A percentile compares a stretch with the other conserved stretches of the same genome.
Conservation (phyloP, 345 rosid genomes). For the Psidium friedrichsthalianum region DNA sequence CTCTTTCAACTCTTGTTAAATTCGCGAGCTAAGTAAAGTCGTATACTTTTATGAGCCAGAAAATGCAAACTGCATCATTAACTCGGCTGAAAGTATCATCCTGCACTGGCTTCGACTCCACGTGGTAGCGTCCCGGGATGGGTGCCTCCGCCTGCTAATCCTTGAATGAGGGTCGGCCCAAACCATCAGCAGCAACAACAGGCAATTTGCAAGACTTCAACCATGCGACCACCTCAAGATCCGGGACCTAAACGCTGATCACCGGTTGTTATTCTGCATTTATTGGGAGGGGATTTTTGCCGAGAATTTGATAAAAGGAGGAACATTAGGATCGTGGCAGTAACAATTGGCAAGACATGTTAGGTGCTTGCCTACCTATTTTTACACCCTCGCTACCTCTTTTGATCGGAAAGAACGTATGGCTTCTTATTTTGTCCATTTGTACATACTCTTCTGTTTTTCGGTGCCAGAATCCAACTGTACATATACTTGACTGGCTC, state of each 20-base stretch:
- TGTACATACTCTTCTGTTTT: background rate
- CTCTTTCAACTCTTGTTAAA: background rate
- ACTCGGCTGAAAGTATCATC: background rate
- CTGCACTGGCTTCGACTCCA: too few relatives aligned
- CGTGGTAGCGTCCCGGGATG: too few relatives aligned
- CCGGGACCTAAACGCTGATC: too few relatives aligned
- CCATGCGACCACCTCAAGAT: too few relatives aligned
- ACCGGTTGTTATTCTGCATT: background rate
- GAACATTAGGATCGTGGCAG: background rate
- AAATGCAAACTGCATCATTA: too few relatives aligned
- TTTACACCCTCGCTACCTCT: background rate
- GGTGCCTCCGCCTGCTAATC: too few relatives aligned
- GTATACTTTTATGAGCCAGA: background rate
- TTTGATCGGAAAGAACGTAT: background rate
- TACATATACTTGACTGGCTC: background rate
- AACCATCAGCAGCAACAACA: too few relatives aligned
- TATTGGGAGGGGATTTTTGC: background rate
- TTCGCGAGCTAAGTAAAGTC: background rate
- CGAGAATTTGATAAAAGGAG: background rate
- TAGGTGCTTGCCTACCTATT: background rate
- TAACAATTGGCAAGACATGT: background rate
- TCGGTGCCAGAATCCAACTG: background rate
- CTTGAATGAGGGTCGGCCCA: too few relatives aligned
- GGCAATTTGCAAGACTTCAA: too few relatives aligned
- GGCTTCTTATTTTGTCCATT: background rate